Evolutionary conservation across 2,329 filamentous ascomycete species (phyloP), one percentile per base, ranked within the genome.

Genomic region (Alternaria angustiovoidea): DNA sequence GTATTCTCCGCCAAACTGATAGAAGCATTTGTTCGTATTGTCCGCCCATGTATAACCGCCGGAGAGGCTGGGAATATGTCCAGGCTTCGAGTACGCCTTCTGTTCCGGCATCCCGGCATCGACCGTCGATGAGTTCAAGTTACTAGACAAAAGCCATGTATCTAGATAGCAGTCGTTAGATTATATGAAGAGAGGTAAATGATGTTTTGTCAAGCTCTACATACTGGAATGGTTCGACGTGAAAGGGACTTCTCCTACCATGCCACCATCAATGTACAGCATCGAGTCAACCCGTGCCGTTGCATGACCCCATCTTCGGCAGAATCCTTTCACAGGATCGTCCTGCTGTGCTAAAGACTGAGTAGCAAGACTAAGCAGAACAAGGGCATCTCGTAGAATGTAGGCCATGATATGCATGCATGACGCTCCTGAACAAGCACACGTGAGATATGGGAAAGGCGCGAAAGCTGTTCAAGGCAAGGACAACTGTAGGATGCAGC

Each of bases 1-100:
- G 59, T 83, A 86, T 63, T 89, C 85, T 46, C 88, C 88, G 11
- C 88, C 88, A 67, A 85, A 90, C 2, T 87, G 79, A 70, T 88
- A 89, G 51, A 90, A 83, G 43, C 83, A 81, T 70, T 89, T 88
- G 76, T 90, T 90, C 39, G 87, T 80, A 26, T 83, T 79, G 70
- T 90, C 88, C 7, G 82, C 79, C 87, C 87, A 90, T 12, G 89
- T 76, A 3, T 83, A 72, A 11, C 82, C 82, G 26, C 83, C 81
- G 43, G 77, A 75, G 7, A 84, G 76, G 61, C 79, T 77, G 0
- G 88, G 88, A n/a, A 89, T 80, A 3, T 83, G 81, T 16, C 77
- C 77, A 60, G 88, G 87, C 71, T 89, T 90, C 38, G 83, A 84
- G 57, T 88, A 87, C 38, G 83, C 81, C 57, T 86, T 81, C 30